These are phyloP conservation scores for Antitrichia curtipendula DNA, from an alignment of 225 moss, liverwort and hornwort species.

Conservation along the genomic window DNA sequence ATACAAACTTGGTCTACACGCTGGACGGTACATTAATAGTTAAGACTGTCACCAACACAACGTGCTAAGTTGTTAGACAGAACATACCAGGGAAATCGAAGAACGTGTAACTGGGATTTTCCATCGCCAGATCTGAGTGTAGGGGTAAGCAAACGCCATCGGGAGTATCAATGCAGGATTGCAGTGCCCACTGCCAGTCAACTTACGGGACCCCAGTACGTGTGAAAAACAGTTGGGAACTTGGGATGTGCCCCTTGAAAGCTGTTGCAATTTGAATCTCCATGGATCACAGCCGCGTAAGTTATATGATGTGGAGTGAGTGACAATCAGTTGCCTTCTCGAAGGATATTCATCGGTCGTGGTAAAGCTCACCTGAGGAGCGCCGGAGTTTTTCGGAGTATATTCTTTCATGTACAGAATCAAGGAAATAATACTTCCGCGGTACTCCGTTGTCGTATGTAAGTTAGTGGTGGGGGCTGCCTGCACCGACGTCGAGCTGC, in stretches of 20 bases:
- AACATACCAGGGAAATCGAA: background rate
- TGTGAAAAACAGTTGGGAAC: constrained; percentile 2
- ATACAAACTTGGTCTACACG: background rate
- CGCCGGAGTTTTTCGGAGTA: background rate
- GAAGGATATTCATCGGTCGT: background rate
- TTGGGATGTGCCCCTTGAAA: constrained; percentile 1
- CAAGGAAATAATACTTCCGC: background rate
- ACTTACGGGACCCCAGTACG: background rate
- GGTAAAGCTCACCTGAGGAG: background rate
- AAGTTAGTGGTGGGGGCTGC: background rate
- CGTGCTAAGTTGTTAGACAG: constrained; percentile 1
- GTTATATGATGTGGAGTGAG: background rate
- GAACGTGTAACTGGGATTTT: background rate
- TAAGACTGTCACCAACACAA: background rate
- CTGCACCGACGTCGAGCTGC: constrained; percentile 23
- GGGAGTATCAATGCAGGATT: background rate
- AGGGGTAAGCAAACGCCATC: background rate
- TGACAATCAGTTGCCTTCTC: background rate
- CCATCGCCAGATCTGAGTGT: background rate
- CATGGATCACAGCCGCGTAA: background rate
- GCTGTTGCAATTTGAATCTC: background rate
- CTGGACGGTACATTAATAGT: background rate
- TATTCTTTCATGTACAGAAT: background rate
- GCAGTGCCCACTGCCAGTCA: background rate
- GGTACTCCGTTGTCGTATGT: constrained; percentile 9